Base-by-base conservation (phyloP, 2,329 filamentous ascomycete species). In the Proliferodiscus dingleyae region DNA sequence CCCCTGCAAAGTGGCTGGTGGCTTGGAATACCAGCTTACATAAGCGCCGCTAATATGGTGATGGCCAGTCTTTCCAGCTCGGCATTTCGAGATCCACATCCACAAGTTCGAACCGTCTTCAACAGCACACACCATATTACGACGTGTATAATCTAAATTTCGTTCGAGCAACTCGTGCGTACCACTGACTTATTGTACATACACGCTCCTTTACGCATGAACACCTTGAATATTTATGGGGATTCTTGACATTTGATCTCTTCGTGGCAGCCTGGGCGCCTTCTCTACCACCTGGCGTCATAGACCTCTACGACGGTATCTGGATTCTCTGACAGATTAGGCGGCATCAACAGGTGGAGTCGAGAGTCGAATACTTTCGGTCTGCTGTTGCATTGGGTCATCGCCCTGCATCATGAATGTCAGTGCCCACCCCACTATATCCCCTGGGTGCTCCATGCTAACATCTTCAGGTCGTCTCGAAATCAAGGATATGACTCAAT, bases 401-500 rank as follows among this genome's bases (percentile, higher is more conserved):
- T 58, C 54, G 59, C 58, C 59, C 56, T 46, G 44, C 47, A 58
- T 41, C 45, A 57, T 61, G 57, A 61, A 63, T 63, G 60, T 62
- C 24, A 16, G 56, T 46, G 24, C 23, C 19, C 11, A 22, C 21
- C 16, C 26, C 22, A 29, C 19, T 4, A 24, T 39, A 8, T 38
- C n/a, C 26, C 15, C 43, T 42, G 28, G 37, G 26, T 30, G 32
- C 8, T 9, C 11, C 32, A 34, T 24, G 34, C 53, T 55, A 43
- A 59, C 45, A 47, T 48, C 36, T 32, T 16, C 38, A 60, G 55
- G 58, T 61, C 59, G 58, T 60, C 61, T 38, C 59, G 61, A 56
- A 64, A 65, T 51, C 52, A 53, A 43, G 57, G 59, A 55, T 66
- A 67, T 58, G 63, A 64, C 49, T 59, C 60, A 41, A 55, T 56